Evolutionary conservation across 202 grass and related monocot species (phyloP).

Genomic region (Musa balbisiana): DNA sequence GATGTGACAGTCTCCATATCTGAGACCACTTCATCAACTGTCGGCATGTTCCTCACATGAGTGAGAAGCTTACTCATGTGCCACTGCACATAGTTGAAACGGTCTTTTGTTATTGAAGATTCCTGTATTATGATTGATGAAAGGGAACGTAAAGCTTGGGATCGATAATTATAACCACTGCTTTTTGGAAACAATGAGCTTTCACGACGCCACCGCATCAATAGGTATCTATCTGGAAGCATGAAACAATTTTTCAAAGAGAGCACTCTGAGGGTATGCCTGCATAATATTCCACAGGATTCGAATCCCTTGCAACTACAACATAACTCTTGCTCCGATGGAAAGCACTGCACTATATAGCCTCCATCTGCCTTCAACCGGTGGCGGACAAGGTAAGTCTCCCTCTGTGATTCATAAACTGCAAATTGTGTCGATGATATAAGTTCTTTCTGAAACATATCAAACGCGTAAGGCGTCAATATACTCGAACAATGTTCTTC

Average conservation of each 20-base stretch:
- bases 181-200: slow-evolving; percentile 44
- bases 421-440: slow-evolving; percentile 39
- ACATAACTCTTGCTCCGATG: slow-evolving; percentile 28
- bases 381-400: slow-evolving; percentile 33
- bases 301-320: slow-evolving; percentile 51
- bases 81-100: slow-evolving; percentile 35
- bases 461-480: slow-evolving; percentile 42
- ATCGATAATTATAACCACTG: slow-evolving; percentile 35
- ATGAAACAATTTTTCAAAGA: slow-evolving; percentile 46
- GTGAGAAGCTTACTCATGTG: slow-evolving; percentile 43
- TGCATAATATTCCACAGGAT: slow-evolving; percentile 46
- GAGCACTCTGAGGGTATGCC: slow-evolving; percentile 39
- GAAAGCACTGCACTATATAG: slow-evolving; percentile 27
- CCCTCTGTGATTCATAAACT: slow-evolving; percentile 33
- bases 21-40: slow-evolving; percentile 31
- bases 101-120: slow-evolving; percentile 30
- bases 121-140: slow-evolving; percentile 51
- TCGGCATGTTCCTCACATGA: slow-evolving; percentile 40
- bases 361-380: slow-evolving; percentile 26
- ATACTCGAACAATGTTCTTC: slow-evolving; percentile 33
- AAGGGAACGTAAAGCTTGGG: slow-evolving; percentile 40
- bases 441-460: slow-evolving; percentile 42
- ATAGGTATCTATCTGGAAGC: slow-evolving; percentile 41
- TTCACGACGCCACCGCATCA: slow-evolving; percentile 36
- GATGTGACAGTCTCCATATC: slow-evolving; percentile 23